A percentile compares a stretch with the other conserved stretches of the same genome.
phyloP scores from a whole-genome alignment of 352 stramenopile species.

The Globisporangium acanthophoron region DNA sequence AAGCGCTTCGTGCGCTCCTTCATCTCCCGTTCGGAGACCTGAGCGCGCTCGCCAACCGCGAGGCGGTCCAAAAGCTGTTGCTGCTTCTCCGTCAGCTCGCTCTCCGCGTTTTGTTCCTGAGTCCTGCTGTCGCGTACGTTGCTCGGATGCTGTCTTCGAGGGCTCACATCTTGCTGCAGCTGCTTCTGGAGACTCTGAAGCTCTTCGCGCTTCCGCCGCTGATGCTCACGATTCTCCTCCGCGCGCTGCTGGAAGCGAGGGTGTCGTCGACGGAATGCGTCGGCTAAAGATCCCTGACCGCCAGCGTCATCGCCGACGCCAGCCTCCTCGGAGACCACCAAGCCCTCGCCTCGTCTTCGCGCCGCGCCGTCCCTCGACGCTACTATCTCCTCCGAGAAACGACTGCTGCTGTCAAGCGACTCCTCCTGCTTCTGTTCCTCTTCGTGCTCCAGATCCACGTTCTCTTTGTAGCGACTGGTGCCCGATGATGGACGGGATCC shows the following conservation, averaged over 20 bases:
- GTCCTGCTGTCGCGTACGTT: background rate
- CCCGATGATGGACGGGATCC: background rate
- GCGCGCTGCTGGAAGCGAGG: slow-evolving; percentile 41
- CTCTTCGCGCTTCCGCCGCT: slow-evolving; percentile 23
- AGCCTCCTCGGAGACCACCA: too few relatives aligned
- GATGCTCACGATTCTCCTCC: slow-evolving; percentile 21
- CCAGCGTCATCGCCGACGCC: background rate
- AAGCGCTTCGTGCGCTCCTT: slow-evolving; percentile 52
- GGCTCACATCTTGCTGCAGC: background rate
- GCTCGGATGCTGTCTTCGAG: background rate
- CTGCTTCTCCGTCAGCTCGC: background rate
- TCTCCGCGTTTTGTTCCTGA: background rate
- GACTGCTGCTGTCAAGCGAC: slow-evolving; percentile 7
- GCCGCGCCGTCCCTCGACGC: background rate
- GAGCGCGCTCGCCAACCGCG: slow-evolving; percentile 38
- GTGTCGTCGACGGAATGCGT: slow-evolving; percentile 54
- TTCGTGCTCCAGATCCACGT: slow-evolving; percentile 7
- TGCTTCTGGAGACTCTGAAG: slow-evolving; percentile 10
- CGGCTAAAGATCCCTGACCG: slow-evolving; percentile 31
- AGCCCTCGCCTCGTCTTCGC: background rate
- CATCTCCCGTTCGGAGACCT: slow-evolving; percentile 64
- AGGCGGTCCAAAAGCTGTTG: slow-evolving; percentile 34
- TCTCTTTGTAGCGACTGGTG: background rate
- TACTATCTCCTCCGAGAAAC: background rate
- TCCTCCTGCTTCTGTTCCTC: slow-evolving; percentile 24